Evolutionary conservation across 2,329 filamentous ascomycete species (phyloP).

Genomic region (Aureobasidium uvarum): DNA sequence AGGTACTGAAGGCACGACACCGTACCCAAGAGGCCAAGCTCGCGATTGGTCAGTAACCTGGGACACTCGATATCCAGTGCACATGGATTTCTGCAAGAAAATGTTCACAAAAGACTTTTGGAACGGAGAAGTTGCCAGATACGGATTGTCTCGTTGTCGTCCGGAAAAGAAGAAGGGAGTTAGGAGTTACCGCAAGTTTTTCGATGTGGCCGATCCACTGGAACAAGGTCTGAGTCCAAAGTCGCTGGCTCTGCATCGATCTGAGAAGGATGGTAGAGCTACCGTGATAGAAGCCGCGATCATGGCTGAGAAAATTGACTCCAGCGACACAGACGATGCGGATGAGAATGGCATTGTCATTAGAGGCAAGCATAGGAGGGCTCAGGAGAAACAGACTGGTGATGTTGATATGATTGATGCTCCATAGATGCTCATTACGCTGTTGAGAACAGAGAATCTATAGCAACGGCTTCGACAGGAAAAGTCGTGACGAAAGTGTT

Average conservation of each 20-base stretch:
- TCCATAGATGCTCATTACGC: neutral
- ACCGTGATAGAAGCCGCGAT: neutral
- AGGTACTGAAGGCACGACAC: neutral
- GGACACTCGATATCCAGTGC: neutral
- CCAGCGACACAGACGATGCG: neutral
- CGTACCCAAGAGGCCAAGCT: neutral
- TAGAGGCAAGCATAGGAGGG: neutral
- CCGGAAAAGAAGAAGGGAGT: neutral
- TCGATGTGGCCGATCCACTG: neutral
- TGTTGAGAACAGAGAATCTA: no score
- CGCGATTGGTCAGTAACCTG: neutral
- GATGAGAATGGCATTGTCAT: neutral
- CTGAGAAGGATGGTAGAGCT: neutral
- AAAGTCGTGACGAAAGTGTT: no score
- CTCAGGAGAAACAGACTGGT: neutral
- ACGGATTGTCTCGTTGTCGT: neutral
- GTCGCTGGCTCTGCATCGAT: neutral
- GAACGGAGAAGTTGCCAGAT: neutral
- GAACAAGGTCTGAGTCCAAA: neutral
- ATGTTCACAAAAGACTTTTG: neutral
- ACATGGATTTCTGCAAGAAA: neutral
- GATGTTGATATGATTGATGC: neutral
- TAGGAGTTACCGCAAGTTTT: neutral
- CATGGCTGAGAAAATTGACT: neutral
- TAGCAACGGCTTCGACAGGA: no score